Base-by-base conservation (phyloP, 352 stramenopile genomes). In the Globisporangium cylindrosporum region DNA sequence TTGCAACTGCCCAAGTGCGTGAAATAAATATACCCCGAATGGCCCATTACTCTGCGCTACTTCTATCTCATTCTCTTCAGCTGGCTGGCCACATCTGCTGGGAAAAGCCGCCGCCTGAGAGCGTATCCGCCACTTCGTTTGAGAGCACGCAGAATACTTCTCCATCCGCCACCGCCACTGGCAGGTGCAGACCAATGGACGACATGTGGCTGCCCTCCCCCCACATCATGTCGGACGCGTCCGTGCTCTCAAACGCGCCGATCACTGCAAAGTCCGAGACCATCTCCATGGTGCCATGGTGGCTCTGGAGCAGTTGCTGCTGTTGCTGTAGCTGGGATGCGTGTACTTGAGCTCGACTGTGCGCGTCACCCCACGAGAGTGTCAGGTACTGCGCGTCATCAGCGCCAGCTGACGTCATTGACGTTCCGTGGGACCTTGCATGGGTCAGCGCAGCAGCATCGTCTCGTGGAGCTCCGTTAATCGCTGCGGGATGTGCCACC, bases 1-100 rank as follows among this genome's bases (percentile, higher is more conserved):
- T 55, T 25, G 46, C 20, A 55, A 15, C 15, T 12, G 18, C 18
- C 7, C 7, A 9, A 38, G 32, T 38, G 53, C 24, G 53, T 58
- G 53, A 58, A 58, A 58, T 58, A 58, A 58, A 58, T 58, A 58
- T 58, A 60, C 24, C 43, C 27, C 20, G n/a, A 60, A 22, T 60
- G 27, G 27, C 27, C 43, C 55, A 60, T 25, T 60, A 43, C 27
- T 14, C 55, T 43, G 20, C 4, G 29, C 29, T 32, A 32, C 43
- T 51, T 7, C 2, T 51, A 9, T 49, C 41, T 9, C 41, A 38
- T 14, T 36, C 9, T 5, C 22, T 9, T 59, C 55, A 60, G 27
- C 24, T 59, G 7, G 15, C 27, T 10, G 43, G 18, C 18, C 43
- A 24, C 43, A 34, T 14, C 22, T 60, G 55, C 18, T 36, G 34